Conservation (phyloP, 371 early-diverging fungal species). For the Apophysomyces elegans region DNA sequence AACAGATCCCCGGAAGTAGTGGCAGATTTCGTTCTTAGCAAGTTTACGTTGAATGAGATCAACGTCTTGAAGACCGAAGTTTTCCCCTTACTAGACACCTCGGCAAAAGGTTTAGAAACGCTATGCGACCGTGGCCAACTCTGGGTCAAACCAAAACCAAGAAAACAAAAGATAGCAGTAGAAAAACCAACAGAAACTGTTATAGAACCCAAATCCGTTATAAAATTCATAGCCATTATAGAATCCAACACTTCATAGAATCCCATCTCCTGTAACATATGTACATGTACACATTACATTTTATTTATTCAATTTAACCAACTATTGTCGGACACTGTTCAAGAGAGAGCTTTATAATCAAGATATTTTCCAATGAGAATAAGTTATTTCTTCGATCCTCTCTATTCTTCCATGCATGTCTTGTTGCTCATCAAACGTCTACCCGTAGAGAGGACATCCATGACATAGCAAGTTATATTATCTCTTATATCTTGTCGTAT, state of each 20-base stretch:
- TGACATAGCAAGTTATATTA: background rate
- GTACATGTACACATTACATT: background rate
- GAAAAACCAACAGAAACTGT: background rate
- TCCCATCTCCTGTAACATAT: background rate
- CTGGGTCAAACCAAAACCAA: constrained; percentile 21
- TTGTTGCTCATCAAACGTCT: constrained; percentile 41
- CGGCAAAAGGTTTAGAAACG: constrained; percentile 25
- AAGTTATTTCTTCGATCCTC: constrained; percentile 30
- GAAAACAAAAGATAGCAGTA: constrained; percentile 15
- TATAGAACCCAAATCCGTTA: background rate
- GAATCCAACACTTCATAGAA: background rate
- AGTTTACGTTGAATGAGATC: constrained; percentile 54
- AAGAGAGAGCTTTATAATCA: constrained; percentile 22
- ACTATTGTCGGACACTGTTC: constrained; percentile 28
- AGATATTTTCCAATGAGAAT: constrained; percentile 42
- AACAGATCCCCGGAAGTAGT: constrained; percentile 52
- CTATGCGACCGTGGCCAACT: constrained; percentile 22
- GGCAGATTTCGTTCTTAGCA: constrained; percentile 60
- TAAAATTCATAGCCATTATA: background rate
- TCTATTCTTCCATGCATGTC: constrained; percentile 27
- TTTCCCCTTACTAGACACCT: constrained; percentile 32
- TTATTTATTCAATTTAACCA: constrained; percentile 11
- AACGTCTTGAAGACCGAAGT: constrained; percentile 39
- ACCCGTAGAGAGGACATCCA: background rate
- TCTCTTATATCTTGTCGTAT: constrained; percentile 25